Conservation (phyloP, 768 basidiomycete genomes). For the Amanita pseudoporphyria region DNA sequence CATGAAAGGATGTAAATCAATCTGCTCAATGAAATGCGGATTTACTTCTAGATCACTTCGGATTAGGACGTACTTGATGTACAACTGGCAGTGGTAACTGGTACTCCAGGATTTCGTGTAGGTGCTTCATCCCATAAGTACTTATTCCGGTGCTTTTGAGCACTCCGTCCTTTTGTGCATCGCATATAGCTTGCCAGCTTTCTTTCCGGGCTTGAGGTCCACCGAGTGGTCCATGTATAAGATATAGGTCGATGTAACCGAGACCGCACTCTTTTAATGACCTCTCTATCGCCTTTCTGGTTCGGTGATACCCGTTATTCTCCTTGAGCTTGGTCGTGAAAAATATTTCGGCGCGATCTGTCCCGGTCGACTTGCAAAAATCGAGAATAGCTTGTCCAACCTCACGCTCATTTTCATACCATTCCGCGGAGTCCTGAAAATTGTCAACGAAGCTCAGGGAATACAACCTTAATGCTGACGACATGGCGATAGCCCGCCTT, state of each 20-base stretch:
- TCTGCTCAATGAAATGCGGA: conserved; percentile 18
- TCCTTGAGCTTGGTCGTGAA: conserved; percentile 62
- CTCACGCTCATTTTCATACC: conserved; percentile 60
- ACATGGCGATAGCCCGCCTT: conserved; percentile 60
- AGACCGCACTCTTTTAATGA: conserved; percentile 45
- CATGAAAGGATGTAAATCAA: conserved; percentile 65
- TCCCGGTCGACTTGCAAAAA: conserved; percentile 36
- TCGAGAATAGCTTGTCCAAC: conserved; percentile 52
- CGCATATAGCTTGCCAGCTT: conserved; percentile 58
- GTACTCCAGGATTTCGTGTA: conserved; percentile 38
- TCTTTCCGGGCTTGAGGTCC: conserved; percentile 46
- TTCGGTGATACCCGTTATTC: conserved; percentile 43
- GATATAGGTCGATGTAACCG: conserved; percentile 63
- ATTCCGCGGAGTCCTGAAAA: conserved; percentile 36
- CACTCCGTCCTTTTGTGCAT: conserved; percentile 50
- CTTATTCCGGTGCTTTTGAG: conserved; percentile 59
- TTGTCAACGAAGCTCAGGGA: conserved; percentile 12
- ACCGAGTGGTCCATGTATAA: conserved; percentile 61
- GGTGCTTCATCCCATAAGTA: conserved; percentile 49
- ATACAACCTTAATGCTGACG: conserved; percentile 22
- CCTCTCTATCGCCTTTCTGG: conserved; percentile 37
- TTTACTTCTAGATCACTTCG: conserved; percentile 3
- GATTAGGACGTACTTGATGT: conserved; percentile 39
- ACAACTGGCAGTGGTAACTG: conserved; percentile 43
- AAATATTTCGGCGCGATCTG: conserved; percentile 51